Percentiles rank a stretch among this genome's conserved stretches.
These are phyloP conservation scores for Chrysoporthe austroafricana DNA, from an alignment of 2,329 filamentous ascomycete genomes.

Conservation along the genomic window DNA sequence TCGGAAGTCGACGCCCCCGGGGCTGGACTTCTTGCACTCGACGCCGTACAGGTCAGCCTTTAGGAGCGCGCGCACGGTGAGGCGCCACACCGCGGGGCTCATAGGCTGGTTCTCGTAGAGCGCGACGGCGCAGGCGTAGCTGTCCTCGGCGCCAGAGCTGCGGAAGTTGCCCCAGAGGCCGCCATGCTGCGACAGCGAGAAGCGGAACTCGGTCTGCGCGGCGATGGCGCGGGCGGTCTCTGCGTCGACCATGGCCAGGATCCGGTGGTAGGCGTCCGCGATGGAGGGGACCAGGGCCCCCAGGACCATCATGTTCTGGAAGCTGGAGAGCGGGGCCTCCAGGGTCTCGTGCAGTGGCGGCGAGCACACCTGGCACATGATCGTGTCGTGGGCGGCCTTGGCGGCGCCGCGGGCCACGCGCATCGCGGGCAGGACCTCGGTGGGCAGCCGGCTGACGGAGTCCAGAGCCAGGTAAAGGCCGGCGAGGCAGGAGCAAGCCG, in stretches of 20 bases:
- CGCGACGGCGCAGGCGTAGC: constrained; percentile 30
- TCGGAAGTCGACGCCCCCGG: constrained; percentile 25
- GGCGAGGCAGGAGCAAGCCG: constrained; percentile 52
- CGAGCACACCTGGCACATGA: constrained; percentile 56
- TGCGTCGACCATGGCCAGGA: constrained; percentile 59
- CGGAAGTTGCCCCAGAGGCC: constrained; percentile 49
- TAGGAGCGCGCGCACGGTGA: constrained; percentile 56
- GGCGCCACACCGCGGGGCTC: constrained; percentile 58
- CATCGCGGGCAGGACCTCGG: constrained; percentile 51
- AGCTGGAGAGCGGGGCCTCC: constrained; percentile 49
- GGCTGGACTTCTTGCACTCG: constrained; percentile 26
- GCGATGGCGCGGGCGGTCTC: constrained; percentile 50
- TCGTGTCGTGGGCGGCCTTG: constrained; percentile 53
- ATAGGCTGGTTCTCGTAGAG: constrained; percentile 44
- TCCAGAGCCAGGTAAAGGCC: constrained; percentile 55
- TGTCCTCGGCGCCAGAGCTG: constrained; percentile 36
- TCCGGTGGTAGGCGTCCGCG: constrained; percentile 59
- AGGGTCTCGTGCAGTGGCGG: constrained; percentile 35
- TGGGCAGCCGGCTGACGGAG: constrained; percentile 52
- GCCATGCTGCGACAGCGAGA: constrained; percentile 52
- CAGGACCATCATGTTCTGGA: constrained; percentile 64
- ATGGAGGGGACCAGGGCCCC: constrained; percentile 61
- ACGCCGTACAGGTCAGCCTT: constrained; percentile 62
- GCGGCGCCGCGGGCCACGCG: constrained; percentile 51
- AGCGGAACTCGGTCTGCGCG: constrained; percentile 47